A percentile compares a stretch with the other conserved stretches of the same genome.
phyloP scores from a whole-genome alignment of 176 grass and related monocot genomes.

The Juncus effusus region DNA sequence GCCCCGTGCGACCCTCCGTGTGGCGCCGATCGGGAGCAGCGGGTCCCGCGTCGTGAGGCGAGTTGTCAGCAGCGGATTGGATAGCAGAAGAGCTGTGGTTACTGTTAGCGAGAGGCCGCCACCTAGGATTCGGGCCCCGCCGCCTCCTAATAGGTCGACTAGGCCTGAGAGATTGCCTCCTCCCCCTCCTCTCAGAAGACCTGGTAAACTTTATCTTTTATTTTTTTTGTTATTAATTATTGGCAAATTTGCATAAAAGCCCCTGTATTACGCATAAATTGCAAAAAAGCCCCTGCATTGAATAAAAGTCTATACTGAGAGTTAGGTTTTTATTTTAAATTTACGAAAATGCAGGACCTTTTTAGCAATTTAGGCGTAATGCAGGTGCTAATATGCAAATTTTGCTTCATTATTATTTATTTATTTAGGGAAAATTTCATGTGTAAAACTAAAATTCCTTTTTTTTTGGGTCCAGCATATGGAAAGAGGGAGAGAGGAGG shows the following conservation, averaged over 20 bases:
- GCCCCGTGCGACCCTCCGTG: conserved; percentile 14
- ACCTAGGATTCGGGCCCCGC: background rate
- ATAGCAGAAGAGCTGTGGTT: conserved; percentile 16
- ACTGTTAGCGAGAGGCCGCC: conserved; percentile 21
- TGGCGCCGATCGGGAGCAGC: conserved; percentile 5
- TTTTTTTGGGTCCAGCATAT: conserved; percentile 3
- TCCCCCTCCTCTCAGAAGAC: conserved; percentile 25
- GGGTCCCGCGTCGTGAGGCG: conserved; percentile 12
- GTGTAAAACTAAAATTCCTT: too few species aligned
- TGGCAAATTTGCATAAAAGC: too few species aligned
- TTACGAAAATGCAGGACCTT: too few species aligned
- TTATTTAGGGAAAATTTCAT: too few species aligned
- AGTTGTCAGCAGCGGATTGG: conserved; percentile 8
- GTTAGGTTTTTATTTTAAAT: too few species aligned
- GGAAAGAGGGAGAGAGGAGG: conserved; percentile 14
- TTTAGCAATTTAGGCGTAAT: too few species aligned
- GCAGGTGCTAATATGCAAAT: too few species aligned
- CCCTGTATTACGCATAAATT: too few species aligned
- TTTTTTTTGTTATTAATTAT: background rate
- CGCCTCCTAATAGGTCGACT: conserved; percentile 4
- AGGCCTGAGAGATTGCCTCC: conserved; percentile 20
- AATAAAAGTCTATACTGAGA: too few species aligned
- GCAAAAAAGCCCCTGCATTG: too few species aligned
- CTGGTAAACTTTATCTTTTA: conserved; percentile 1
- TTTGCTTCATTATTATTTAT: too few species aligned